Conservation (phyloP, 345 rosid genomes). For the Euphorbia peplus region DNA sequence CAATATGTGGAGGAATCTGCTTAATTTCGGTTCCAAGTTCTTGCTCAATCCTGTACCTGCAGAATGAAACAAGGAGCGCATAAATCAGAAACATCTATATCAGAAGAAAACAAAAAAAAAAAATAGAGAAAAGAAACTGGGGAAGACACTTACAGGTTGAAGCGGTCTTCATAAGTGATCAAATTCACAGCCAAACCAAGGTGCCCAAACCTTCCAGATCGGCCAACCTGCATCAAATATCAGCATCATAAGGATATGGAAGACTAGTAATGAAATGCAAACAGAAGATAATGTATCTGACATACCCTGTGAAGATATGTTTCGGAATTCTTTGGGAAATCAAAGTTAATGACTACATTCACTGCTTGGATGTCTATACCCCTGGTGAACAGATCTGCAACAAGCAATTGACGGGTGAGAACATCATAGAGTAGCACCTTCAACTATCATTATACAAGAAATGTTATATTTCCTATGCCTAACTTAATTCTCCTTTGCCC, state of each 20-base stretch:
- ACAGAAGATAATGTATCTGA: neutral
- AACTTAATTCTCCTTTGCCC: neutral
- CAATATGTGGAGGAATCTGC: constrained; percentile 95
- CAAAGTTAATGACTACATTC: constrained; percentile 96
- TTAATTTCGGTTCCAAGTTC: constrained; percentile 99
- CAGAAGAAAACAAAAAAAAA: neutral
- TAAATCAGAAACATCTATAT: constrained; percentile 1
- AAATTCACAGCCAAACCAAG: constrained; percentile 99
- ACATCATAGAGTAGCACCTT: neutral
- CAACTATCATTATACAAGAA: neutral
- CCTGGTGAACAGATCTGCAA: constrained; percentile 92
- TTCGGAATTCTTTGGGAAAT: constrained; percentile 94
- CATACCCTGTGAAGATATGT: constrained; percentile 99
- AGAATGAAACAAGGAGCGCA: neutral
- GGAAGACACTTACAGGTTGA: constrained; percentile 66
- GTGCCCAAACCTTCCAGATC: constrained; percentile 99
- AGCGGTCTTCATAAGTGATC: constrained; percentile 98
- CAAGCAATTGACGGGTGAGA: neutral
- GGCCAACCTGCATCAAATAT: constrained; percentile 64
- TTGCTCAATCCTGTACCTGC: constrained; percentile 99
- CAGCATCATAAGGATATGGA: neutral
- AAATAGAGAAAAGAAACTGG: neutral
- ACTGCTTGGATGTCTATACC: constrained; percentile 99
- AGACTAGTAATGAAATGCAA: neutral
- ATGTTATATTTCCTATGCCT: neutral